A percentile compares a stretch with the other conserved stretches of the same genome.
These are phyloP conservation scores for Kazachstania taianensis DNA, from an alignment of 805 yeast species.

Conservation along the genomic window DNA sequence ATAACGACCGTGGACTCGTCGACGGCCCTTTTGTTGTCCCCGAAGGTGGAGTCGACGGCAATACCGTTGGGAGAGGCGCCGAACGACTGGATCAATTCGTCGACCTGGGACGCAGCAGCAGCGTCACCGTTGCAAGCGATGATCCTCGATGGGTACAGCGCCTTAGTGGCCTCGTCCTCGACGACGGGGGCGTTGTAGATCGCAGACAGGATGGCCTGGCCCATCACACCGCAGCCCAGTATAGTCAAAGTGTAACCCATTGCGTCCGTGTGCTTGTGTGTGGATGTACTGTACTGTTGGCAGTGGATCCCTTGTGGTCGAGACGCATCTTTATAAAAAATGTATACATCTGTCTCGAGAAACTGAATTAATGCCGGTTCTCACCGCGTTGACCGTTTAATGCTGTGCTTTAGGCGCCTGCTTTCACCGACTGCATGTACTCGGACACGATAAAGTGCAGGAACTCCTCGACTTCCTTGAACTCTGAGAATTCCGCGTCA, in stretches of 20 bases:
- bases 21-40: constrained; percentile 51
- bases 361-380: neutral
- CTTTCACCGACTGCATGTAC: constrained; percentile 17
- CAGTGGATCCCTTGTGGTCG: no score
- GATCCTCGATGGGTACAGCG: constrained; percentile 55
- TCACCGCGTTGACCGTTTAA: neutral
- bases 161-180: constrained; percentile 18
- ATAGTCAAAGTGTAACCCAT: constrained; percentile 55
- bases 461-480: constrained; percentile 28
- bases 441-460: constrained; percentile 25
- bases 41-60: constrained; percentile 42
- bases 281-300: no score
- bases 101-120: constrained; percentile 40
- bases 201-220: constrained; percentile 83
- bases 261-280: neutral
- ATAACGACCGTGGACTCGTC: constrained; percentile 57
- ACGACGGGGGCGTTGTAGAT: constrained; percentile 27
- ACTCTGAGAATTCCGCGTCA: constrained; percentile 25
- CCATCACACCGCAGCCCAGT: constrained; percentile 93
- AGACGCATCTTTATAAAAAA: no score
- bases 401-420: neutral
- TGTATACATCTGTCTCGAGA: neutral
- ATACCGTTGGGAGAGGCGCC: constrained; percentile 36
- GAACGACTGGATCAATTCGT: constrained; percentile 36
- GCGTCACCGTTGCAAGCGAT: constrained; percentile 55